Conservation (phyloP, 1,284 basidiomycete species). For the Ceratobasidium theobromae region DNA sequence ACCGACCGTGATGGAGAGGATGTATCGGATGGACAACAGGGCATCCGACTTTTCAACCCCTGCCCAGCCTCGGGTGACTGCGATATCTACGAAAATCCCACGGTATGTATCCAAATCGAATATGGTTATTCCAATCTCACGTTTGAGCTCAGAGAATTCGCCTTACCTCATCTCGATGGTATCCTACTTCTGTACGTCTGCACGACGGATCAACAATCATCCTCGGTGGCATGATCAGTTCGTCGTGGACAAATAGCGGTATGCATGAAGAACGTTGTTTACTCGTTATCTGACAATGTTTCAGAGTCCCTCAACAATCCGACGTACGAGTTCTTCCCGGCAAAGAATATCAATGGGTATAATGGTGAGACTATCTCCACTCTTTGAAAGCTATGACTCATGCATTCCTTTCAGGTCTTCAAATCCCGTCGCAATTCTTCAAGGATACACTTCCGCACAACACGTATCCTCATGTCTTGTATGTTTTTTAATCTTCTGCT, state of each 20-base stretch:
- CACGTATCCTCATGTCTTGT: slow-evolving; percentile 41
- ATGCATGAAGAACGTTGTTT: slow-evolving; percentile 42
- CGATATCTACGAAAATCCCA: slow-evolving; percentile 64
- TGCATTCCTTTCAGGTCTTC: slow-evolving; percentile 20
- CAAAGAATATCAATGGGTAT: slow-evolving; percentile 65
- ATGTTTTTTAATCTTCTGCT: neutral
- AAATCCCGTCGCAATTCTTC: slow-evolving; percentile 41
- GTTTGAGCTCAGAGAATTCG: slow-evolving; percentile 49
- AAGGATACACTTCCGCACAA: slow-evolving; percentile 41
- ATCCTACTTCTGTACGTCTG: slow-evolving; percentile 68
- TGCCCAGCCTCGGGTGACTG: slow-evolving; percentile 58
- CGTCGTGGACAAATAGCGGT: slow-evolving; percentile 78
- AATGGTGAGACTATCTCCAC: slow-evolving; percentile 59
- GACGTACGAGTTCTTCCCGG: slow-evolving; percentile 77
- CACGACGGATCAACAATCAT: slow-evolving; percentile 78
- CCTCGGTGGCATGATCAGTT: slow-evolving; percentile 73
- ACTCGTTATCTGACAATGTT: neutral
- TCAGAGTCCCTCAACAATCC: slow-evolving; percentile 61
- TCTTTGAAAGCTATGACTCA: neutral
- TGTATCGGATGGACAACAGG: slow-evolving; percentile 62
- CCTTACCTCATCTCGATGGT: slow-evolving; percentile 76
- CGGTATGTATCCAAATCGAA: neutral
- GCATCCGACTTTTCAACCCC: slow-evolving; percentile 70
- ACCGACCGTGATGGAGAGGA: slow-evolving; percentile 3
- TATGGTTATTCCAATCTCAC: neutral